Conservation (phyloP, 2,329 filamentous ascomycete genomes). For the Xylaria sp. region DNA sequence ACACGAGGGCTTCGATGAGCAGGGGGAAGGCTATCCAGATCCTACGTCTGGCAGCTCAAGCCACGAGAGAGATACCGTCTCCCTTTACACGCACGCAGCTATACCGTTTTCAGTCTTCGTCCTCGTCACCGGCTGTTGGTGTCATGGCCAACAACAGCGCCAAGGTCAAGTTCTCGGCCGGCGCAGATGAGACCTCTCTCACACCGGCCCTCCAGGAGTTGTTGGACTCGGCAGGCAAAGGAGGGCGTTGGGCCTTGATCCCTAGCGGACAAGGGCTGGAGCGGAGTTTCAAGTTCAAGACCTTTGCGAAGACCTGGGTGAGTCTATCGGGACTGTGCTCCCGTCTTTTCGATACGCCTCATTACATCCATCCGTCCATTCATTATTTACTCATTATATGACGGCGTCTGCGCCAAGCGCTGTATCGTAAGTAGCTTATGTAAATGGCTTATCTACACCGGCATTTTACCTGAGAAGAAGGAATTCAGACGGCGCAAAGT, state of each 20-base stretch:
- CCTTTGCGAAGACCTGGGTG: slow-evolving; percentile 74
- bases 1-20: slow-evolving; percentile 21
- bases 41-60: slow-evolving; percentile 23
- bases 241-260: slow-evolving; percentile 63
- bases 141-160: slow-evolving; percentile 23
- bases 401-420: slow-evolving; percentile 13
- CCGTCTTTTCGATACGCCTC: slow-evolving; percentile 13
- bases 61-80: slow-evolving; percentile 9
- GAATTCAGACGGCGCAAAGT: neutral
- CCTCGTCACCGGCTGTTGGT: slow-evolving; percentile 22
- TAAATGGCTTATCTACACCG: neutral
- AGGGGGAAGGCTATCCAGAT: slow-evolving; percentile 22
- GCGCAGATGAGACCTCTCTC: slow-evolving; percentile 56
- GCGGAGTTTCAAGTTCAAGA: slow-evolving; percentile 71
- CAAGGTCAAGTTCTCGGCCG: slow-evolving; percentile 56
- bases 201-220: slow-evolving; percentile 52
- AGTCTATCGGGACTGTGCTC: slow-evolving; percentile 5
- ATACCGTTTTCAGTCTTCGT: slow-evolving; percentile 32
- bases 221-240: slow-evolving; percentile 45
- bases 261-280: slow-evolving; percentile 66
- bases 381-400: slow-evolving; percentile 9
- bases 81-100: neutral
- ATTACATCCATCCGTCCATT: neutral
- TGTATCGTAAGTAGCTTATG: neutral
- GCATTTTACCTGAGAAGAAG: neutral